These are phyloP conservation scores for Flaveria bidentis DNA, from an alignment of 129 eudicot genomes.

Conservation along the genomic window DNA sequence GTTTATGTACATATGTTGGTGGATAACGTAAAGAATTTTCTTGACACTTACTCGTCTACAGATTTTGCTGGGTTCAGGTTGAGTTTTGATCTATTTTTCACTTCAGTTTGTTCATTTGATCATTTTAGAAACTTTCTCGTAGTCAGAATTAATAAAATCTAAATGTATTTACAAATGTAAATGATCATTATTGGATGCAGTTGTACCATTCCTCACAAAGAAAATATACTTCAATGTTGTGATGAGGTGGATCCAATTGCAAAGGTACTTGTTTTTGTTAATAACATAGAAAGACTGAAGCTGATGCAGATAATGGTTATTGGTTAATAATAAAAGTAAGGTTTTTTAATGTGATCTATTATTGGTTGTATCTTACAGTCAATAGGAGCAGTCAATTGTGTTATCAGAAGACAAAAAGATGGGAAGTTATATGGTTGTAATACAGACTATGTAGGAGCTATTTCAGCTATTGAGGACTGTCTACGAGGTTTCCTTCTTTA, in stretches of 20 bases:
- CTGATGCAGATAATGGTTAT: constrained; percentile 22
- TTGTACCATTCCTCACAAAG: constrained; percentile 96
- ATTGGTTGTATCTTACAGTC: constrained; percentile 51
- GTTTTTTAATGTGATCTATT: constrained; percentile 2
- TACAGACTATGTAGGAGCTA: constrained; percentile 90
- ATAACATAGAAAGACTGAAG: background rate
- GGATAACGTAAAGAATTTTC: constrained; percentile 63
- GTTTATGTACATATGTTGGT: constrained; percentile 83
- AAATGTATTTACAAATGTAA: constrained; percentile 18
- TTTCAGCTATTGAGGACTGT: constrained; percentile 84
- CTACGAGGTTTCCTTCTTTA: constrained; percentile 63
- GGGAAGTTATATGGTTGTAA: constrained; percentile 91
- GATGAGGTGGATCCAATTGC: constrained; percentile 93
- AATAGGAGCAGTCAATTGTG: constrained; percentile 89
- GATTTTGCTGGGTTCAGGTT: constrained; percentile 96
- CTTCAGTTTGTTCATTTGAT: constrained; percentile 13
- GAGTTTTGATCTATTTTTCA: constrained; percentile 23
- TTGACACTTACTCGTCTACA: constrained; percentile 73
- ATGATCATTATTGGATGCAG: constrained; percentile 48
- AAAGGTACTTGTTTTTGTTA: constrained; percentile 48
- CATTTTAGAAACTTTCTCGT: constrained; percentile 18
- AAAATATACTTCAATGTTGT: constrained; percentile 62
- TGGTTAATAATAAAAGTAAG: constrained; percentile 5
- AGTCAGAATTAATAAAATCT: background rate
- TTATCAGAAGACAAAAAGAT: constrained; percentile 59